Percentiles rank a stretch among this genome's conserved stretches.
Conservation (phyloP, 352 stramenopile genomes). For the Blastocystis sp. region DNA sequence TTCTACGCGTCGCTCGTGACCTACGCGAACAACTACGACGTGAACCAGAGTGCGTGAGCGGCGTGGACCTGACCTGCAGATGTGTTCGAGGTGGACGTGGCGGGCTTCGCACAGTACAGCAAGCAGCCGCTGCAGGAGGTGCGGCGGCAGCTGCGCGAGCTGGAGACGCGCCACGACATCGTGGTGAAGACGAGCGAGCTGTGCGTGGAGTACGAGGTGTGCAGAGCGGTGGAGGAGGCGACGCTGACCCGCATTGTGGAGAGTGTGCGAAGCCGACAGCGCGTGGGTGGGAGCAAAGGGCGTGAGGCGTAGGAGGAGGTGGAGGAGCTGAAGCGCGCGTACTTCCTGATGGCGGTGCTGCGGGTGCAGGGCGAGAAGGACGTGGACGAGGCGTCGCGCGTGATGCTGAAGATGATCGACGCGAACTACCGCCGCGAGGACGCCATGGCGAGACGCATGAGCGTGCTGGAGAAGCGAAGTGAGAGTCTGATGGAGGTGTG, state of each 20-base stretch:
- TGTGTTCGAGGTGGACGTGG: constrained; percentile 34
- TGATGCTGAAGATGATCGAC: neutral
- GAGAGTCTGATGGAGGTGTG: neutral
- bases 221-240: neutral
- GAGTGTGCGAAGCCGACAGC: neutral
- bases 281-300: neutral
- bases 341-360: constrained; percentile 16
- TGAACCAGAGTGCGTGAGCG: constrained; percentile 10
- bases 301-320: constrained; percentile 35
- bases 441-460: neutral
- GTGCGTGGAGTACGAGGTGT: constrained; percentile 36
- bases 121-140: neutral
- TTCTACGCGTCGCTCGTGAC: constrained; percentile 42
- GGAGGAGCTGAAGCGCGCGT: constrained; percentile 47
- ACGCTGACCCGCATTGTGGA: neutral
- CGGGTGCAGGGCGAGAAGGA: neutral
- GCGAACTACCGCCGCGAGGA: neutral
- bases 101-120: neutral
- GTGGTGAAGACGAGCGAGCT: constrained; percentile 40
- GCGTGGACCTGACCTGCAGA: neutral
- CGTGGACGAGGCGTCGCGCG: neutral
- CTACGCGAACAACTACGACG: constrained; percentile 37
- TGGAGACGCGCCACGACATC: constrained; percentile 42
- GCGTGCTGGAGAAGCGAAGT: neutral
- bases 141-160: neutral